Conservation (phyloP, 331 rosid species). For the Quercus lobata region DNA sequence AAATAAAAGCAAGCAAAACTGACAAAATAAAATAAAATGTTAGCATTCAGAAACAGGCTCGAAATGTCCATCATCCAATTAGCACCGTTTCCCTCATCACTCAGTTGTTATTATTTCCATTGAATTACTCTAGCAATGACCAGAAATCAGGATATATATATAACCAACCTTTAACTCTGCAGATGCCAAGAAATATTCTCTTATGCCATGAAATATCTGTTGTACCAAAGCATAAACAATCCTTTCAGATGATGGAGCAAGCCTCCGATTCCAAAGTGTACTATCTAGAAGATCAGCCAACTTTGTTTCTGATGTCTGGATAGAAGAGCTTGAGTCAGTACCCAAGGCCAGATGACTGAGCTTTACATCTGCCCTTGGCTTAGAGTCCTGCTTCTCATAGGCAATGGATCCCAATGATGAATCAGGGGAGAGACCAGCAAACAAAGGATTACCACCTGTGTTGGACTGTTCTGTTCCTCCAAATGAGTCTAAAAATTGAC, state of each 20-base stretch:
- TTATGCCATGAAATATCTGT: slow-evolving; percentile 94
- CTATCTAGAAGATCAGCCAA: slow-evolving; percentile 96
- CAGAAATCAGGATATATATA: slow-evolving; percentile 13
- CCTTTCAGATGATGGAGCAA: slow-evolving; percentile 97
- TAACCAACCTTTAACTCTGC: slow-evolving; percentile 87
- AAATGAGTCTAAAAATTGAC: slow-evolving; percentile 93
- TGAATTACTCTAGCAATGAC: neutral
- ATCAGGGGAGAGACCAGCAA: slow-evolving; percentile 50
- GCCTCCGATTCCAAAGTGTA: slow-evolving; percentile 97
- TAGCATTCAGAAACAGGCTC: neutral
- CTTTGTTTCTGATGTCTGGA: slow-evolving; percentile 76
- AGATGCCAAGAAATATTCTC: slow-evolving; percentile 92
- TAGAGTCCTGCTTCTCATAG: slow-evolving; percentile 71
- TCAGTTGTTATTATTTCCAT: neutral
- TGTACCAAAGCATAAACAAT: slow-evolving; percentile 97
- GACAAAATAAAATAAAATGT: neutral
- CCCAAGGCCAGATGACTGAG: slow-evolving; percentile 88
- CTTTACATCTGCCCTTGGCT: slow-evolving; percentile 76
- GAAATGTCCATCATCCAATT: neutral
- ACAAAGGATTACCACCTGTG: slow-evolving; percentile 31
- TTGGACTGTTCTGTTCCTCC: slow-evolving; percentile 80
- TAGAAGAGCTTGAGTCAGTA: slow-evolving; percentile 54
- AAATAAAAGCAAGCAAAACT: neutral
- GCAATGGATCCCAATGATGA: slow-evolving; percentile 34
- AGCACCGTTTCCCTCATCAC: neutral